Evolutionary conservation across 495 filamentous ascomycete species (phyloP), one percentile per base, ranked within the genome.

Genomic region (Bacidia rubella): DNA sequence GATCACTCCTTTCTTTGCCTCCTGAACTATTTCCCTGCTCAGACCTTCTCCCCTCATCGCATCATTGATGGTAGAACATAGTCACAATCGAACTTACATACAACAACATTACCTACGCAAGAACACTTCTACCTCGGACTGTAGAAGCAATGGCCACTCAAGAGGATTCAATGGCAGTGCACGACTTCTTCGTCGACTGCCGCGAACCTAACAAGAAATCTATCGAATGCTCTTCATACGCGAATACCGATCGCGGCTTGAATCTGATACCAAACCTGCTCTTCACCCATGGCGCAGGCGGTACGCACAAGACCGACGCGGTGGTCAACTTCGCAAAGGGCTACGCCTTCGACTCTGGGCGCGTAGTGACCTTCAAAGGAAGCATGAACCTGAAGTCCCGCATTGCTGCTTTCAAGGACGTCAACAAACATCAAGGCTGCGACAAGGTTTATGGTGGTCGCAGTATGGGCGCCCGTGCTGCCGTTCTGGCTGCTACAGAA

Each of bases 231-330:
- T 0, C 53, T 2, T 44, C 54, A 11, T 45, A 26, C 38, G 41
- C 51, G 1, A 53, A 54, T 23, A n/a, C 21, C 32, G 11, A 2
- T 25, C 25, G 11, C 5, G 41, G 42, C 3, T 23, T 51, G 22
- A 44, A 24, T 25, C 3, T 19, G 10, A 17, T 12, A 11, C 48
- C 55, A 11, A 29, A 3, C 11, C 60, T 71, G 5, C 60, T 70
- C 24, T 71, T 66, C 51, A 68, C 68, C n/a, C 67, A 71, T 47
- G 68, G 68, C 43, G 67, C 68, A 19, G 66, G 66, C 2, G 68
- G 68, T 11, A 62, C 53, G 2, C 56, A 70, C 24, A 43, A 57
- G 29, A 50, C 59, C 22, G 58, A 63, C 19, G 68, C 67, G 11
- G 53, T 64, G 1, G 52, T 54, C 4, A 57, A 65, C 26, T 69